Conservation (phyloP, 305 asterid species). For the Andrographis paniculata region DNA sequence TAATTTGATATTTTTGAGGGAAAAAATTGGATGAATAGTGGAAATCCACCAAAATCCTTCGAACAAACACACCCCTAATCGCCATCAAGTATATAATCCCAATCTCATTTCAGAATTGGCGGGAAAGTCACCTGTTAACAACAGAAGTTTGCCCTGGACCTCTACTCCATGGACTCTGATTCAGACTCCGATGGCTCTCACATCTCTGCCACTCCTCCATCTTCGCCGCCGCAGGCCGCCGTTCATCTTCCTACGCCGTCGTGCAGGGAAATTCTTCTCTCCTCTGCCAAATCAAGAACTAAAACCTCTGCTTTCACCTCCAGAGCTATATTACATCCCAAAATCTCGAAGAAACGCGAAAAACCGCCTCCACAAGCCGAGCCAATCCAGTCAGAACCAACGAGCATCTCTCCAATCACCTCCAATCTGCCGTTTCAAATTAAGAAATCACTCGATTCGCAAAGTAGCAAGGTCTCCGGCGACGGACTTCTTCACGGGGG, state of each 20-base stretch:
- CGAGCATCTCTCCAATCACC: slow-evolving; percentile 18
- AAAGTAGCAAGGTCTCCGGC: slow-evolving; percentile 16
- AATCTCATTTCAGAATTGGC: not conserved
- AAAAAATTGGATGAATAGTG: too few relatives aligned
- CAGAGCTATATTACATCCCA: slow-evolving; percentile 53
- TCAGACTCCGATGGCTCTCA: slow-evolving; percentile 81
- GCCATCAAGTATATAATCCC: too few relatives aligned
- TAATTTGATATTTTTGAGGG: too few relatives aligned
- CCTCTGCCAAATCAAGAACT: slow-evolving; percentile 33
- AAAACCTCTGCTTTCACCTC: slow-evolving; percentile 40
- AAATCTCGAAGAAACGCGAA: slow-evolving; percentile 34
- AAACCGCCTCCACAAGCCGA: slow-evolving; percentile 21
- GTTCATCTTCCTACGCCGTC: slow-evolving; percentile 16
- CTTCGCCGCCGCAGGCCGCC: slow-evolving; percentile 24
- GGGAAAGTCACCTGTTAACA: not conserved
- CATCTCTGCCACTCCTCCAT: slow-evolving; percentile 80
- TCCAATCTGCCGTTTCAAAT: slow-evolving; percentile 55
- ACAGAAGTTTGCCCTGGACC: too few relatives aligned
- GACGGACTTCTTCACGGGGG: slow-evolving; percentile 41
- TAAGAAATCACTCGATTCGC: slow-evolving; percentile 23
- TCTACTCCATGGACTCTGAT: slow-evolving; percentile 50
- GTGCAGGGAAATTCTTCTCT: slow-evolving; percentile 23
- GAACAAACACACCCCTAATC: too few relatives aligned
- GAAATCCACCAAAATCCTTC: too few relatives aligned
- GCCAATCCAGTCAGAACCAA: slow-evolving; percentile 16